Evolutionary conservation across 441 rosid species (phyloP), one percentile per base, ranked within the genome.

Genomic region (Bocquillonia castaneifolia): DNA sequence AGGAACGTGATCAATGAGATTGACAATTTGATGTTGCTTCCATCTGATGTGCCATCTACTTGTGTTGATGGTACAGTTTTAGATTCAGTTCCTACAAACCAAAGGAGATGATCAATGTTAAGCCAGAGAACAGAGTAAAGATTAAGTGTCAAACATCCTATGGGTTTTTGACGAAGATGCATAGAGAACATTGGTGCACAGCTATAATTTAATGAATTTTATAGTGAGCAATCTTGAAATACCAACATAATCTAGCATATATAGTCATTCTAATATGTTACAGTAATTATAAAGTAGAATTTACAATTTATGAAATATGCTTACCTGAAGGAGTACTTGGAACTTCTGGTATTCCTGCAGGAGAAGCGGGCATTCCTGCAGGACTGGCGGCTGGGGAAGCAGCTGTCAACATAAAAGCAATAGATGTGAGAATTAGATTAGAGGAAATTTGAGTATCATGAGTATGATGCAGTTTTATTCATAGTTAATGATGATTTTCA

Each of bases 301-400:
- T 28, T 17, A 39, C 29, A 22, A n/a, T 40, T 28, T 64, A 60
- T 48, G 42, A 65, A 63, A n/a, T 26, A 39, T 50, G 20, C 32
- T 56, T 84, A 81, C 92, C 89, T 80, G 84, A 68, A 66, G 89
- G 87, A 64, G 74, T 52, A 13, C 63, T 79, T 64, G 88, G 78
- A 77, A 83, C 52, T 68, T 73, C 78, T 57, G 97, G 84, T 76
- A 89, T 60, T 60, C 72, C 94, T 52, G 85, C 76, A 22, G 97
- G 97, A 64, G 96, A 77, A n/a, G n/a, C n/a, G n/a, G n/a, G 84
- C 75, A 89, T 60, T 60, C 72, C 94, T 52, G 85, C 76, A 22
- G 97, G 97, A 64, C 94, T 76, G 64, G 66, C 85, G 2, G 93
- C 79, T 29, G 85, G 88, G 74, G 95, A 83, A 71, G 83, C 83